Conservation (phyloP, 306 rosid species). For the Datisca glomerata region DNA sequence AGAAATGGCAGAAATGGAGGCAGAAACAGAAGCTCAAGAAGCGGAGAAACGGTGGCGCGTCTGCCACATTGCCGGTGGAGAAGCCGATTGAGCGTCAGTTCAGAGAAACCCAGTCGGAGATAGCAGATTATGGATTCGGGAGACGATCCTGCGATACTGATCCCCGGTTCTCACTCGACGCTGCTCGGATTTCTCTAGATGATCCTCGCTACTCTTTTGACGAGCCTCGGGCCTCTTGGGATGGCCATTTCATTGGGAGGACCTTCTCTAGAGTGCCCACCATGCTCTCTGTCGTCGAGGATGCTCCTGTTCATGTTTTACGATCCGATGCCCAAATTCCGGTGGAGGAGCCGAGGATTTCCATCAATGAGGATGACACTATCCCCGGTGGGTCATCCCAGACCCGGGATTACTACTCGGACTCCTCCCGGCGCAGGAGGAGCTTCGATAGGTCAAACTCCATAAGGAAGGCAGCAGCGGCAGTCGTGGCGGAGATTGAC, state of each 20-base stretch:
- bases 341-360: constrained; percentile 52
- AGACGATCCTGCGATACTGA: constrained; percentile 95
- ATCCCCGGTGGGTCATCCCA: constrained; percentile 75
- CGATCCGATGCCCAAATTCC: constrained; percentile 74
- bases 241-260: constrained; percentile 62
- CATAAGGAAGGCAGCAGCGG: constrained; percentile 81
- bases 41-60: constrained; percentile 59
- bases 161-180: constrained; percentile 86
- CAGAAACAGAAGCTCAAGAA: constrained; percentile 94
- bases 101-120: constrained; percentile 96
- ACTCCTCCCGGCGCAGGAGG: constrained; percentile 67
- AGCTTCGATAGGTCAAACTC: constrained; percentile 92
- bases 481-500: constrained; percentile 88
- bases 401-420: constrained; percentile 76
- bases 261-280: constrained; percentile 75
- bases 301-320: constrained; percentile 61
- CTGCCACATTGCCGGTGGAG: constrained; percentile 79
- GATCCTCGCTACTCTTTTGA: constrained; percentile 87
- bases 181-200: constrained; percentile 67
- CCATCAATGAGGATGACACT: constrained; percentile 35
- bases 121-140: constrained; percentile 95
- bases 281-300: constrained; percentile 88
- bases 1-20: constrained; percentile 94
- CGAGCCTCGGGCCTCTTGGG: constrained; percentile 98
- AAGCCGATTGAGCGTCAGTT: constrained; percentile 88